Conservation (phyloP, 1,284 basidiomycete genomes). For the Apiotrichum porosum region DNA sequence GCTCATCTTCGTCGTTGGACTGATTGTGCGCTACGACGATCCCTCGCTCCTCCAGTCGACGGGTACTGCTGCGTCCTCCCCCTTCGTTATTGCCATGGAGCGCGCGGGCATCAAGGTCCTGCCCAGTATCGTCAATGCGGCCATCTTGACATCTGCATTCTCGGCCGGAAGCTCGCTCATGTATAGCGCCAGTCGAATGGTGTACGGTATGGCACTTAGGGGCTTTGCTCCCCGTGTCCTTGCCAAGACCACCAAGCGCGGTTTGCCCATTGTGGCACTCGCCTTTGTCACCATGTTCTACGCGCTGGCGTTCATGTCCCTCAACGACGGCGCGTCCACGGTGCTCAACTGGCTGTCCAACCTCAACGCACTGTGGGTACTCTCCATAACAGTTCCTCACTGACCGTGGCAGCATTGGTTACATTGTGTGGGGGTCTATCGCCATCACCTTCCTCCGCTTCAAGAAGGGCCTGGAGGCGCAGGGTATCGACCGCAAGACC, state of each 20-base stretch:
- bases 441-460: slow-evolving; percentile 29
- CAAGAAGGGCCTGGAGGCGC: slow-evolving; percentile 24
- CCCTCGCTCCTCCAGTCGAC: slow-evolving; percentile 55
- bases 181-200: slow-evolving; percentile 54
- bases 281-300: slow-evolving; percentile 61
- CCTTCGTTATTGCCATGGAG: slow-evolving; percentile 68
- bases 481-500: slow-evolving; percentile 28
- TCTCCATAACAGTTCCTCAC: no score
- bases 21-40: slow-evolving; percentile 65
- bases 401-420: slow-evolving; percentile 10
- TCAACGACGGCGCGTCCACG: slow-evolving; percentile 56
- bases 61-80: slow-evolving; percentile 66
- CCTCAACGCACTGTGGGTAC: slow-evolving; percentile 30
- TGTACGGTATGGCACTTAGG: slow-evolving; percentile 53
- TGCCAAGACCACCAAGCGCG: slow-evolving; percentile 59
- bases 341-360: slow-evolving; percentile 65
- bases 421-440: slow-evolving; percentile 22
- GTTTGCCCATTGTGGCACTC: slow-evolving; percentile 68
- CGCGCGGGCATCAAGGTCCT: slow-evolving; percentile 56
- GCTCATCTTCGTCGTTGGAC: slow-evolving; percentile 64
- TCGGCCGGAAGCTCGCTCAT: slow-evolving; percentile 57
- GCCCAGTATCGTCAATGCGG: slow-evolving; percentile 63
- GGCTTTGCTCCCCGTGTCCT: slow-evolving; percentile 56
- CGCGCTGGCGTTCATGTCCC: slow-evolving; percentile 65
- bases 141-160: slow-evolving; percentile 54